A percentile compares a stretch with the other conserved stretches of the same genome.
These are phyloP conservation scores for Brassica rapa DNA, from an alignment of 345 rosid species.

Conservation along the genomic window DNA sequence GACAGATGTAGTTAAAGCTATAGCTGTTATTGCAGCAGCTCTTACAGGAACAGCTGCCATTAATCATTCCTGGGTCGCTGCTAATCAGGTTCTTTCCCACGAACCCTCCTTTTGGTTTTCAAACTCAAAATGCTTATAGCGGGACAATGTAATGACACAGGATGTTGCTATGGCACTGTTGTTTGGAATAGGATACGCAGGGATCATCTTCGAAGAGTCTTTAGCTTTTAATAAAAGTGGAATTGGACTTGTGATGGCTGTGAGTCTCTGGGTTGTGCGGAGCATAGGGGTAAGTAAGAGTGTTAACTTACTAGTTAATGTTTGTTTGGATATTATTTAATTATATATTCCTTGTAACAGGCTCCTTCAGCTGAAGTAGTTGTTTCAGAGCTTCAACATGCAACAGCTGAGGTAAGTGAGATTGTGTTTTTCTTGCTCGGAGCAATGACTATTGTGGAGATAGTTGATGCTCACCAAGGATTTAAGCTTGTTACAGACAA, in stretches of 20 bases:
- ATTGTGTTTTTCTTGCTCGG: conserved; percentile 97
- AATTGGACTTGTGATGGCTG: conserved; percentile 95
- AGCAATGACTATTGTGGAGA: conserved; percentile 98
- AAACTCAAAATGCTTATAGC: not conserved
- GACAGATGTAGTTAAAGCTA: conserved; percentile 78
- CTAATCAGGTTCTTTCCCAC: conserved; percentile 68
- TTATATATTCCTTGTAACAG: conserved; percentile 45
- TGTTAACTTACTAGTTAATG: not conserved
- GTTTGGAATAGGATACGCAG: conserved; percentile 82
- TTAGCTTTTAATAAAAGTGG: conserved; percentile 97
- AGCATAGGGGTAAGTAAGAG: conserved; percentile 75
- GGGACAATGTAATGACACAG: conserved; percentile 49
- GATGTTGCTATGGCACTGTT: conserved; percentile 94
- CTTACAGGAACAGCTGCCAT: conserved; percentile 81
- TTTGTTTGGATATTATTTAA: conserved; percentile 9
- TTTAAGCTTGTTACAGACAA: conserved; percentile 96
- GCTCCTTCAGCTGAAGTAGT: conserved; percentile 96
- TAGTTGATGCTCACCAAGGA: conserved; percentile 99
- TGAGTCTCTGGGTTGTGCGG: conserved; percentile 88
- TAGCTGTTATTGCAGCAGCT: conserved; percentile 77
- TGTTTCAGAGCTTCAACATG: conserved; percentile 80
- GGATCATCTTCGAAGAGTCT: conserved; percentile 91
- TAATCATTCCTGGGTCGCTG: conserved; percentile 95
- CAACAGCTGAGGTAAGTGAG: conserved; percentile 94
- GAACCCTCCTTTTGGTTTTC: not conserved